Evolutionary conservation across 305 asterid genomes (phyloP).

Genomic region (Fraxinus velutina): DNA sequence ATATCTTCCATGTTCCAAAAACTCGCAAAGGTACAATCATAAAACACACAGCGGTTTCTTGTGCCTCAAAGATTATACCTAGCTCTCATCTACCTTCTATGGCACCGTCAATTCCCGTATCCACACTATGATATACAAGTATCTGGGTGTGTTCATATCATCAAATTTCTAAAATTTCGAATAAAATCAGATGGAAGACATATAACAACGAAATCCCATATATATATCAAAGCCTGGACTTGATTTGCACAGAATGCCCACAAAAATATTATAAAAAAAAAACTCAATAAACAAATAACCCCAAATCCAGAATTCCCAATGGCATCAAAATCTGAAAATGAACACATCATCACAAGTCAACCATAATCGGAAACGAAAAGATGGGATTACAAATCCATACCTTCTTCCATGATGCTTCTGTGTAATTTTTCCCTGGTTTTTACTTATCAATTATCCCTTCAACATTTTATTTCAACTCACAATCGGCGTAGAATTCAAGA

Average conservation of each 20-base stretch:
- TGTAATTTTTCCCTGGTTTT: background rate
- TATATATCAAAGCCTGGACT: constrained; percentile 13
- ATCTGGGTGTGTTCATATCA: background rate
- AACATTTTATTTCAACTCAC: constrained; percentile 26
- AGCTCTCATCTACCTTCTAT: constrained; percentile 5
- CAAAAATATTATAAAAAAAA: background rate
- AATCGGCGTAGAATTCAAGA: constrained; percentile 41
- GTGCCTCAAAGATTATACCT: background rate
- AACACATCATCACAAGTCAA: constrained; percentile 17
- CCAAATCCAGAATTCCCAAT: constrained; percentile 15
- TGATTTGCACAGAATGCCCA: background rate
- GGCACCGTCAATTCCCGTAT: background rate
- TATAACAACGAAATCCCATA: constrained; percentile 3
- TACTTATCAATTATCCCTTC: background rate
- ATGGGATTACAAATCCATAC: constrained; percentile 16
- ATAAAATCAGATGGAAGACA: constrained; percentile 12
- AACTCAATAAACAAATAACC: constrained; percentile 4
- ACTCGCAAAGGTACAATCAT: background rate
- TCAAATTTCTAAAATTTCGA: background rate
- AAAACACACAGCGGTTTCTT: background rate
- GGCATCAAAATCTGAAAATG: constrained; percentile 5
- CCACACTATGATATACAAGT: background rate
- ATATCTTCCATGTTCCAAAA: background rate
- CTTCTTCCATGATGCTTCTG: constrained; percentile 37
- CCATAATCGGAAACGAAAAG: constrained; percentile 19